Percentiles rank a stretch among this genome's conserved stretches.
phyloP scores from a whole-genome alignment of 768 basidiomycete species.

The Scleroderma bovista region DNA sequence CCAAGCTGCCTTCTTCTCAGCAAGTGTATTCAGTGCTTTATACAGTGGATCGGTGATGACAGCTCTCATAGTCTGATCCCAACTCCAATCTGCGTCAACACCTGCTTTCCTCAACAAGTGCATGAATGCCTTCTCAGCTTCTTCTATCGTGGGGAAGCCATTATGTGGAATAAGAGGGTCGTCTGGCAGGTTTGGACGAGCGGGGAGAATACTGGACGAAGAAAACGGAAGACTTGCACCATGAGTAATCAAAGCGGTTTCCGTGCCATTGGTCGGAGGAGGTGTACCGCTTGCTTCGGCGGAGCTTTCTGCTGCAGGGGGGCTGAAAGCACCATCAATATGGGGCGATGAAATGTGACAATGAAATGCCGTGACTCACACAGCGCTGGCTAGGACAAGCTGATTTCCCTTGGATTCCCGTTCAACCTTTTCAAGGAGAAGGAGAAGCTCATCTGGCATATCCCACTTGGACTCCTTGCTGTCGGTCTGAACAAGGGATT shows the following conservation, averaged over 20 bases:
- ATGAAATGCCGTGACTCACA: constrained; percentile 11
- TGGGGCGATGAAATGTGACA: not conserved
- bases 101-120: constrained; percentile 86
- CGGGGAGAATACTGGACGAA: constrained; percentile 56
- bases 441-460: constrained; percentile 86
- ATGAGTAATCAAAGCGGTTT: constrained; percentile 41
- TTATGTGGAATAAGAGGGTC: constrained; percentile 88
- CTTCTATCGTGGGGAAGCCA: constrained; percentile 79
- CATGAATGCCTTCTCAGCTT: constrained; percentile 92
- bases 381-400: constrained; percentile 29
- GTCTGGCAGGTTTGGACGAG: constrained; percentile 75
- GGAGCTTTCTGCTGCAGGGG: constrained; percentile 24
- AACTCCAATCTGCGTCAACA: constrained; percentile 89
- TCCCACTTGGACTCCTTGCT: constrained; percentile 97
- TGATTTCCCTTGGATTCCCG: constrained; percentile 50
- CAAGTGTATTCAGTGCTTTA: constrained; percentile 87
- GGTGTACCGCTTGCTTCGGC: constrained; percentile 45
- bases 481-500: constrained; percentile 48
- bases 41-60: constrained; percentile 98
- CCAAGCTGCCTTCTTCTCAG: constrained; percentile 92
- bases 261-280: constrained; percentile 43
- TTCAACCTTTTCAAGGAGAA: constrained; percentile 82
- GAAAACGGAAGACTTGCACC: constrained; percentile 59
- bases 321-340: constrained; percentile 17
- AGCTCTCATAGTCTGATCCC: constrained; percentile 97